These are phyloP conservation scores for Sutorius australiensis DNA, from an alignment of 768 basidiomycete species.

Conservation along the genomic window DNA sequence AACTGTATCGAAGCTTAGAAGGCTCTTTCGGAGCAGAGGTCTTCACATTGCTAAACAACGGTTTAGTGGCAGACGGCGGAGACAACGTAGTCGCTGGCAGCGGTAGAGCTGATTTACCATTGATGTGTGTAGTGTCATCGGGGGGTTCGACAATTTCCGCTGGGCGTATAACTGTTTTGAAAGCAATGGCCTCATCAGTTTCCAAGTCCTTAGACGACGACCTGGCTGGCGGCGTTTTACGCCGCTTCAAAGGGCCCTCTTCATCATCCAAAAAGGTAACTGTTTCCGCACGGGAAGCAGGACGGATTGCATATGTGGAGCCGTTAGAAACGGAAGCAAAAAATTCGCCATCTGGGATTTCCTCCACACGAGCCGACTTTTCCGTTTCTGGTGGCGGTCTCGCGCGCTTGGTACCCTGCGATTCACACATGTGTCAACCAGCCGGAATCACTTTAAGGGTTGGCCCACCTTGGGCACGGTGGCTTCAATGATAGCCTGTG, in stretches of 20 bases:
- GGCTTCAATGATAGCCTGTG: conserved; percentile 72
- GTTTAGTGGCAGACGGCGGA: conserved; percentile 22
- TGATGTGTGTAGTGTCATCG: conserved; percentile 20
- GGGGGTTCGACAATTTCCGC: conserved; percentile 40
- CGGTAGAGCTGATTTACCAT: conserved; percentile 12
- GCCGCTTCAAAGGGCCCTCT: conserved; percentile 43
- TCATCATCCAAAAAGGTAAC: conserved; percentile 38
- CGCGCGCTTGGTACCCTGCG: conserved; percentile 73
- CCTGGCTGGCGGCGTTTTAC: conserved; percentile 36
- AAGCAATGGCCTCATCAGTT: conserved; percentile 30
- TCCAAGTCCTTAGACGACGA: conserved; percentile 24
- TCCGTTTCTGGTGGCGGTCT: conserved; percentile 62
- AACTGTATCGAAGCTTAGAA: conserved; percentile 72
- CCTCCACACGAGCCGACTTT: conserved; percentile 24
- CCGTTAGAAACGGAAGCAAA: conserved; percentile 17
- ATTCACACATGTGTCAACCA: conserved; percentile 7
- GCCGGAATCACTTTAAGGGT: not conserved
- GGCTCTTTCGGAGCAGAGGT: conserved; percentile 67
- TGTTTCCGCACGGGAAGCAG: conserved; percentile 29
- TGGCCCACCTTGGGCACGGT: conserved; percentile 65
- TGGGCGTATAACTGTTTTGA: conserved; percentile 25
- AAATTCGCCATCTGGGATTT: conserved; percentile 5
- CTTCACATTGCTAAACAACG: conserved; percentile 34
- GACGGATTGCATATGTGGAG: not conserved
- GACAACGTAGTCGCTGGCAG: conserved; percentile 8